Evolutionary conservation across 2,329 filamentous ascomycete genomes (phyloP), one percentile per base, ranked within the genome.

Genomic region (Neofusicoccum laricinum): DNA sequence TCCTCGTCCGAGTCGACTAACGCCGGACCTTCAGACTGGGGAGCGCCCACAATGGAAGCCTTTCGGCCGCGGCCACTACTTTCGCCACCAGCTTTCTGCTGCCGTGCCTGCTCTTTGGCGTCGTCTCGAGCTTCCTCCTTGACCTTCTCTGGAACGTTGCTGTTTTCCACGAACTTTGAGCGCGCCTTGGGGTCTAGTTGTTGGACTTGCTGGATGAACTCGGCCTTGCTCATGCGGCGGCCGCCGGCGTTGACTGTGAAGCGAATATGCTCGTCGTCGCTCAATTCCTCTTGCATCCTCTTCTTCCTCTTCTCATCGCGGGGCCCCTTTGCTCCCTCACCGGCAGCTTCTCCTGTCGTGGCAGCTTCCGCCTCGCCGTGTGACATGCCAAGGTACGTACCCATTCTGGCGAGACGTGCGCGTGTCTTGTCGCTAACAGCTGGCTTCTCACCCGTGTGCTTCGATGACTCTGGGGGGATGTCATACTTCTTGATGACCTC

Each of bases 401-500:
- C 86, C 88, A 75, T 83, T 71, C 69, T 81, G 66, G 74, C 81
- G 75, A 77, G 71, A 68, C 66, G 81, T 64, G 83, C 79, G 65
- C 76, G 78, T 69, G 72, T 79, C 68, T 64, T 77, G 45, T 66
- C 79, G 63, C 71, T 70, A 67, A 75, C 71, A 14, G 73, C 71
- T 32, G 65, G 69, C 49, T 66, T 69, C 32, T 72, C 70, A 32
- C 71, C 67, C 12, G 69, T 63, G 12, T 66, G 69, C 21, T 72
- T 74, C 67, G 83, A 86, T 30, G 72, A 69, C 4, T 85, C 77
- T 0, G 83, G 79, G 0, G 90, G 88, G 32, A 94, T 84, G 67
- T 93, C 88, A 72, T 93, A 93, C 64, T 91, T 89, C 79, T 93
- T 93, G 73, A 96, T 85, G 36, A 96, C 92, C 74, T 96, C 92